Evolutionary conservation across 805 yeast genomes (phyloP).

Genomic region (Wilhelminamyces savonicus): DNA sequence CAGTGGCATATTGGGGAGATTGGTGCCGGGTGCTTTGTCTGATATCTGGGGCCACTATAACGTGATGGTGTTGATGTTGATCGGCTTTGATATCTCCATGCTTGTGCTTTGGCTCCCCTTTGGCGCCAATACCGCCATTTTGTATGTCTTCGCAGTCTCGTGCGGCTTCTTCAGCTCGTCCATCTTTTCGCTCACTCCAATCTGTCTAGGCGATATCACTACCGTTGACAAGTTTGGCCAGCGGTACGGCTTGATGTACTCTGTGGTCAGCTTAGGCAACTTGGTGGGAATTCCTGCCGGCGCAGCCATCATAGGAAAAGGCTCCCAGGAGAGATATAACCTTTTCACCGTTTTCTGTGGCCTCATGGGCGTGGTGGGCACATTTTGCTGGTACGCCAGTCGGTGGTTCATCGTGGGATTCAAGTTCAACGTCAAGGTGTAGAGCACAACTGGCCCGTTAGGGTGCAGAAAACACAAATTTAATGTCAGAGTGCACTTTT

Average conservation of each 20-base stretch:
- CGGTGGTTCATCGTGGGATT: constrained; percentile 42
- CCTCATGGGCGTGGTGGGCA: constrained; percentile 30
- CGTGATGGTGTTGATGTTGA: constrained; percentile 44
- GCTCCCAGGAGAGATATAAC: constrained; percentile 25
- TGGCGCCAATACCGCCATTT: constrained; percentile 36
- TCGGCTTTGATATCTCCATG: constrained; percentile 39
- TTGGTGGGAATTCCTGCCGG: constrained; percentile 32
- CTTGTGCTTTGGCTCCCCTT: constrained; percentile 65
- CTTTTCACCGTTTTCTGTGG: constrained; percentile 42
- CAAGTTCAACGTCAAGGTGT: constrained; percentile 10
- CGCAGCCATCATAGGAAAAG: constrained; percentile 30
- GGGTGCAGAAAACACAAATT: too few species aligned
- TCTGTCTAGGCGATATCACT: constrained; percentile 63
- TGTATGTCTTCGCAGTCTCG: constrained; percentile 47
- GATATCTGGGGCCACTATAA: constrained; percentile 54
- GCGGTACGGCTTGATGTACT: constrained; percentile 61
- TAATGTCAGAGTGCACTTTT: too few species aligned
- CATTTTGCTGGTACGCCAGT: constrained; percentile 35
- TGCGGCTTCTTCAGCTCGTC: constrained; percentile 60
- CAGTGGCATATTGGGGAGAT: constrained; percentile 46
- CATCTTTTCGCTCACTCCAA: constrained; percentile 59
- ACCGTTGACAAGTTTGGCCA: constrained; percentile 60
- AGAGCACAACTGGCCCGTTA: too few species aligned
- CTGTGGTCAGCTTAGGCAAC: constrained; percentile 42
- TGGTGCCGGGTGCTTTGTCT: constrained; percentile 48